Evolutionary conservation across 2,329 filamentous ascomycete species (phyloP), one percentile per base, ranked within the genome.

Genomic region (Ophiocordyceps camponoti-leonardi): DNA sequence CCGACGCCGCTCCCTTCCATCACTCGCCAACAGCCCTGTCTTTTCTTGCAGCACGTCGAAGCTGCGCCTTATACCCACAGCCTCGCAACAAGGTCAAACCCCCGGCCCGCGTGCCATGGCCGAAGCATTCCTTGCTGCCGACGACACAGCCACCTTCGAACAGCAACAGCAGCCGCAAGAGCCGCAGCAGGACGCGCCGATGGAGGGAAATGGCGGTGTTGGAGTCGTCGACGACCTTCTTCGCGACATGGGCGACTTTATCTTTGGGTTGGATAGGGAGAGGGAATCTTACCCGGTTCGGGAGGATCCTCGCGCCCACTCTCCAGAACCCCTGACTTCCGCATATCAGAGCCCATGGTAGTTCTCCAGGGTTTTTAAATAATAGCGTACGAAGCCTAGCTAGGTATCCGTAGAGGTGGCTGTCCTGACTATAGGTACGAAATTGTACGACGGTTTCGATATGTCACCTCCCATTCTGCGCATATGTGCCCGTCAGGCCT

Each of bases 11-110:
- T 52, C 11, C 50, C 57, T n/a, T 4, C 31, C 31, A 10, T 20
- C 67, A 6, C 60, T 59, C 2, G 56, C 54, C 2, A 59, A 56
- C 63, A 26, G 61, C 61, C 1, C 59, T 72, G 37, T 64, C 61
- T n/a, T 33, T 13, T 59, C 55, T 20, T 61, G 62, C 18, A 53
- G 56, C 44, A 58, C 52, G 5, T 52, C 54, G 20, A 55, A 53
- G n/a, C 53, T 55, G 43, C 58, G 56, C 14, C 52, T 71, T 1
- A 52, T 70, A 2, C 67, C 66, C 5, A 64, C 61, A 18, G 60
- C 57, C 13, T 71, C 66, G 6, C 68, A 72, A 49, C 43, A 51
- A 31, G 51, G 47, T 11, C 45, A 46, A 20, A 56, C 54, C 35
- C 55, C 56, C n/a, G 46, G 49, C n/a, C 47, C 50, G 12, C 47